A percentile compares a stretch with the other conserved stretches of the same genome.
phyloP scores from a whole-genome alignment of 2,329 filamentous ascomycete genomes.

The Botryotinia convoluta region DNA sequence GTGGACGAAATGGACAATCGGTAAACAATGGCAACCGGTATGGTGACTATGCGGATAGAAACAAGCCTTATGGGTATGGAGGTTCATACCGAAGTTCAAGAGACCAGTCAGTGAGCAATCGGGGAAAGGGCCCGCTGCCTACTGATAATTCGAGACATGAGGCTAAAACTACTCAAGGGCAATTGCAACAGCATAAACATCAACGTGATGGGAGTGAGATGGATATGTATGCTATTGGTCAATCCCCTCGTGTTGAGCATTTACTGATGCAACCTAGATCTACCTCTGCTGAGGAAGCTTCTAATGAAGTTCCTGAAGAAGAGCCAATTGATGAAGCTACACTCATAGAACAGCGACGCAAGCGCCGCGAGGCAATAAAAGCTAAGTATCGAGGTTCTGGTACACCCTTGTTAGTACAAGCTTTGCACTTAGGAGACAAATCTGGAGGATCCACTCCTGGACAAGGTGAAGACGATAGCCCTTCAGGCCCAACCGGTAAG shows the following conservation, averaged over 20 bases:
- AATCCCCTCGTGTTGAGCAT: not conserved
- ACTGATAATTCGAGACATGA: conserved; percentile 58
- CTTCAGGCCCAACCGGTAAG: conserved; percentile 41
- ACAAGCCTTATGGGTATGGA: conserved; percentile 36
- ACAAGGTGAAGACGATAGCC: conserved; percentile 30
- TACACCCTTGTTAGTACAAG: conserved; percentile 72
- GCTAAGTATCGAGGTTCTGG: conserved; percentile 73
- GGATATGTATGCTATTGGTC: conserved; percentile 40
- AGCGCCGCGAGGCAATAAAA: conserved; percentile 78
- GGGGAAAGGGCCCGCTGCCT: conserved; percentile 57
- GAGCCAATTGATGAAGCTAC: conserved; percentile 75
- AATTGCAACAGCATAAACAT: conserved; percentile 50
- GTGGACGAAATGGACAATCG: conserved; percentile 26
- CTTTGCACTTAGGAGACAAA: conserved; percentile 38
- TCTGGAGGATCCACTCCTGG: conserved; percentile 36
- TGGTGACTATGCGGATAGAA: conserved; percentile 25
- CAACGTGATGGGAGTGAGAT: conserved; percentile 39
- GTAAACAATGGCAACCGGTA: conserved; percentile 28
- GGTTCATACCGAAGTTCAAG: conserved; percentile 50
- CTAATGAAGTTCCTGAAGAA: conserved; percentile 48
- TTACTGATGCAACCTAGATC: conserved; percentile 28
- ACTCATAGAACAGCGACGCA: conserved; percentile 80
- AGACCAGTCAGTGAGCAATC: conserved; percentile 63
- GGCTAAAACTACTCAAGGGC: conserved; percentile 66
- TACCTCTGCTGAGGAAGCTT: conserved; percentile 34